Base-by-base conservation (phyloP, 1,139 yeast genomes). In the Blastobotrys petasosporus region DNA sequence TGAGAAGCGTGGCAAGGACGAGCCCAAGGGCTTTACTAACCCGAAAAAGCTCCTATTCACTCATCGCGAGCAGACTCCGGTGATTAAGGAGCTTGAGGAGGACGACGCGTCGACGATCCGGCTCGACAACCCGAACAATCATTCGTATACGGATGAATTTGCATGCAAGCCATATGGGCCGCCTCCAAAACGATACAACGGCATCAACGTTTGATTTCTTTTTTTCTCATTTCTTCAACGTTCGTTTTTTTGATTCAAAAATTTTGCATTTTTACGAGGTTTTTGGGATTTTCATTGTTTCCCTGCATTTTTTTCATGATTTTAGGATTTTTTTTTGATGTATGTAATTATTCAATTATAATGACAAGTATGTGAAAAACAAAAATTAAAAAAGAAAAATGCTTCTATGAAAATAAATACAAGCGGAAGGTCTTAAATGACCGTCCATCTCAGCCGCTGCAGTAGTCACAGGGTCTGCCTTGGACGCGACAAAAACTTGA, bases 401-500 rank as follows among this genome's bases (percentile, higher is more conserved):
- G 25, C 25, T 20, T 20, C 25, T 20, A 20, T 4, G 25, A 7
- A n/a, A 20, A 20, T 20, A 20, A 20, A 20, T 20, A 20, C n/a
- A n/a, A n/a, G n/a, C n/a, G n/a, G n/a, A n/a, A 7, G 25, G 4
- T 20, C 7, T 7, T 20, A 20, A 4, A 20, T 20, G 4, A 20
- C 25, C 4, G 25, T 20, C 25, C 25, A 20, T 7, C 7, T 20
- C 6, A 20, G 25, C 4, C 25, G 25, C 25, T 20, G 25, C 25
- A 20, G 7, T 20, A 20, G 25, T 20, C 25, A 20, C 7, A 20
- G 25, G 25, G 25, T 20, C 7, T 20, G 25, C 25, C 7, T 20
- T 20, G 25, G 25, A 4, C 25, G 25, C 25, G 25, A 20, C 32
- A 45, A 35, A 44, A 78, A 81, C 9, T 69, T 61, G 37, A 74